A percentile compares a stretch with the other conserved stretches of the same genome.
Conservation (phyloP, 2,329 filamentous ascomycete genomes). For the Elsinoe australis region DNA sequence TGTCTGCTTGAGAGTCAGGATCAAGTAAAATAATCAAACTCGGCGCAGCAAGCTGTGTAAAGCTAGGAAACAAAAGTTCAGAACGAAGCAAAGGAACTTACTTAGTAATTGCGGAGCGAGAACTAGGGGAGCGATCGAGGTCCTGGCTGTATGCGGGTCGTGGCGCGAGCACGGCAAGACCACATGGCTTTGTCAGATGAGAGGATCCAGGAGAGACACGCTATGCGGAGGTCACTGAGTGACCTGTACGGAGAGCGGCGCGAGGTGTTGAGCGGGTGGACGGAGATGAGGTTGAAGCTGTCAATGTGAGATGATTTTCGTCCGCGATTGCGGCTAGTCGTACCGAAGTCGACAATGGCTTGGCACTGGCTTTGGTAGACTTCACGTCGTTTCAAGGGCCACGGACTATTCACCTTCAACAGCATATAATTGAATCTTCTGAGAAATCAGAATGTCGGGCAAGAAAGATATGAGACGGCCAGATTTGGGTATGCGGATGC, state of each 20-base stretch:
- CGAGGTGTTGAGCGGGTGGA: too few species aligned
- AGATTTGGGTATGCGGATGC: slow-evolving; percentile 60
- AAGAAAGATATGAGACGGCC: slow-evolving; percentile 69
- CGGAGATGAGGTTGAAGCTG: not conserved
- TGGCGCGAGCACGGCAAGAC: slow-evolving; percentile 8
- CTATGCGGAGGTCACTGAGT: too few species aligned
- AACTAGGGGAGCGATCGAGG: slow-evolving; percentile 10
- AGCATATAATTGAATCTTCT: too few species aligned
- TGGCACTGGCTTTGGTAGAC: not conserved
- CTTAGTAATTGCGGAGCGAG: too few species aligned
- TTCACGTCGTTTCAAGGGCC: too few species aligned
- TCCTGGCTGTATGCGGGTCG: too few species aligned
- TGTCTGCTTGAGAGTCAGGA: not conserved
- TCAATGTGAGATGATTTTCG: slow-evolving; percentile 9
- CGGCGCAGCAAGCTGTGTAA: too few species aligned
- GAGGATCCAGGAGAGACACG: not conserved
- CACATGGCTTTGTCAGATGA: slow-evolving; percentile 3
- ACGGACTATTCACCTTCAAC: too few species aligned
- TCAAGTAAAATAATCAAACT: not conserved
- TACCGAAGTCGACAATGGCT: slow-evolving; percentile 3
- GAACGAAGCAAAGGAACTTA: too few species aligned
- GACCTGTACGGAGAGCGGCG: not conserved
- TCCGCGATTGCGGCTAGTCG: slow-evolving; percentile 7
- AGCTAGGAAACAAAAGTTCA: too few species aligned
- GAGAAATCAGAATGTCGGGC: slow-evolving; percentile 3